Evolutionary conservation across 768 basidiomycete genomes (phyloP), one percentile per base, ranked within the genome.

Genomic region (Russula sp.): DNA sequence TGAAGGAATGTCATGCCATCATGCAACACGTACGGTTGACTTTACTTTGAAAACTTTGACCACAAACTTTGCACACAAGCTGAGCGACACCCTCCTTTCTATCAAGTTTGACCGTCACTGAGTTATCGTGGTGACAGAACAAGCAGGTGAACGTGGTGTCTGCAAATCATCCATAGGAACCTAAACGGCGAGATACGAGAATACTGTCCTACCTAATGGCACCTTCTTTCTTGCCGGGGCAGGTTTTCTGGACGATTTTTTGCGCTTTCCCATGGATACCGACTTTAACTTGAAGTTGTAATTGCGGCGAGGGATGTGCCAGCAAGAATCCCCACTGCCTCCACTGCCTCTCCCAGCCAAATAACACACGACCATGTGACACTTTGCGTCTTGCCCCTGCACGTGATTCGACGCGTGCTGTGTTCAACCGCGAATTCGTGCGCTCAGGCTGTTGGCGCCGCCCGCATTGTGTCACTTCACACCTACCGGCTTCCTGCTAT

Each of bases 71-170:
- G 75, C 91, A 94, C 20, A 85, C 84, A 40, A 94, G 78, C 70
- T 89, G 83, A 10, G 87, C 91, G 10, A 93, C 75, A 3, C 89
- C 88, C 70, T 92, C 91, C 73, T 93, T 94, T 71, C 88, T 81
- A 75, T 94, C 91, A 58, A 94, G 77, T 70, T 89, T 81, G 40
- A 94, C 89, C 14, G 86, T 88, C 54, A 94, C 90, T 22, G 91
- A 90, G 72, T 88, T 90, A 73, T 94, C 89, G 73, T 94, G 91
- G 75, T 94, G 86, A 72, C 91, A 94, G 75, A 91, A 94, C 14
- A 94, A 76, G 73, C 91, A 94, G 32, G 89, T 90, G 73, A 94
- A 94, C 40, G 84, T 81, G 10, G 87, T 88, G 69, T 93, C 91
- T 94, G 73, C 34, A 59, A 32, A 13, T 49, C 9, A 47, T 48